Percentiles rank a stretch among this genome's conserved stretches.
Evolutionary conservation across 2,329 filamentous ascomycete species (phyloP).

Genomic region (Colletotrichum scovillei): DNA sequence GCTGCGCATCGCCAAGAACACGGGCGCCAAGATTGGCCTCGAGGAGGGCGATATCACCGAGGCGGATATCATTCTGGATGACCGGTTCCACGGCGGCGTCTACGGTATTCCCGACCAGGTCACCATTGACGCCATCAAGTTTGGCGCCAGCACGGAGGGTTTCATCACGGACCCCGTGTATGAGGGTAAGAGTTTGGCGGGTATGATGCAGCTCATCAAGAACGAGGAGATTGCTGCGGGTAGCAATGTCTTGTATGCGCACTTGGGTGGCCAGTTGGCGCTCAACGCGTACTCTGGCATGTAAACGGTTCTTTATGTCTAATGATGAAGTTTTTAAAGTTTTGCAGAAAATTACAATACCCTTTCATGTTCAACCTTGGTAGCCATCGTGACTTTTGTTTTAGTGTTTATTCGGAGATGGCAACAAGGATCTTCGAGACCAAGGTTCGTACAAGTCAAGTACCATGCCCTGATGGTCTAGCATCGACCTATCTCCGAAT

Average conservation of each 20-base stretch:
- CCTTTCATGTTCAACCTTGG: neutral
- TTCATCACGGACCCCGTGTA: constrained; percentile 83
- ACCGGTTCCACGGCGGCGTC: constrained; percentile 72
- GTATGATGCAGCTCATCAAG: constrained; percentile 75
- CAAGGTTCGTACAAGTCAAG: neutral
- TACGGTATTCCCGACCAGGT: constrained; percentile 75
- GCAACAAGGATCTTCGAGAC: neutral
- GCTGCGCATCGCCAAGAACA: constrained; percentile 73
- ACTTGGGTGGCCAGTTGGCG: constrained; percentile 77
- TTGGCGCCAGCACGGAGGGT: constrained; percentile 75
- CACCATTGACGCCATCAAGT: constrained; percentile 76
- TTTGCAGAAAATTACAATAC: constrained; percentile 11
- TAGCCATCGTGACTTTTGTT: neutral
- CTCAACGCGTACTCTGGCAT: constrained; percentile 71
- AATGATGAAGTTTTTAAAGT: neutral
- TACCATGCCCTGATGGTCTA: neutral
- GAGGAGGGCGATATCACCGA: constrained; percentile 68
- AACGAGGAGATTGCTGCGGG: constrained; percentile 67
- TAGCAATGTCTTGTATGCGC: constrained; percentile 78
- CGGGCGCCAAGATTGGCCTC: constrained; percentile 72
- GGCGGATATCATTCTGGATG: constrained; percentile 72
- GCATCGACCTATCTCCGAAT: neutral
- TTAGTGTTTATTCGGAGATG: neutral
- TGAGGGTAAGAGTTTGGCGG: constrained; percentile 80
- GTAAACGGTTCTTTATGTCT: neutral